phyloP scores from a whole-genome alignment of 495 filamentous ascomycete species.

The Choiromyces venosus region DNA sequence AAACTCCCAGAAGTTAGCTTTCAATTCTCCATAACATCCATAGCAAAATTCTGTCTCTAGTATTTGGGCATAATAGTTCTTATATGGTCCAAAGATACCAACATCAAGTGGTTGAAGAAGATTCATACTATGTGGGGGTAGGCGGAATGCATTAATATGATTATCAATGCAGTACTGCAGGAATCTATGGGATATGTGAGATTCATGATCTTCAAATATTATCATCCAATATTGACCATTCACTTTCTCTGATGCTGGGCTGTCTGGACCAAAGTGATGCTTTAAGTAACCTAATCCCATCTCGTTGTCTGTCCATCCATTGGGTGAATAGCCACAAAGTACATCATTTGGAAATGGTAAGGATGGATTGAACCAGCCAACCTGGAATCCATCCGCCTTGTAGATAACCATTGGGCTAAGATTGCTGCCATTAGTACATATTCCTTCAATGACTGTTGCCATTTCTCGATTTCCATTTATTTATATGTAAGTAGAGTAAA shows the following conservation, averaged over 20 bases:
- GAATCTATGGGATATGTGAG: background rate
- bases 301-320: conserved; percentile 4
- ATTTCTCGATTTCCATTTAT: conserved; percentile 11
- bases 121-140: conserved; percentile 2
- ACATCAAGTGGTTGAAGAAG: conserved; percentile 5
- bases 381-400: background rate
- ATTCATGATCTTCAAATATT: background rate
- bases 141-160: conserved; percentile 6
- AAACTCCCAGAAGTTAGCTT: conserved; percentile 8
- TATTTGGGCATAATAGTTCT: conserved; percentile 11
- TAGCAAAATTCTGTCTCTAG: conserved; percentile 1
- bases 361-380: background rate
- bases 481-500: no score
- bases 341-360: background rate
- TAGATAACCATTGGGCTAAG: conserved; percentile 7
- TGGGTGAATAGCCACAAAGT: background rate
- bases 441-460: conserved; percentile 1
- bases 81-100: background rate
- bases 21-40: background rate
- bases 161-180: conserved; percentile 1
- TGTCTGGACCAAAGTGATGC: background rate
- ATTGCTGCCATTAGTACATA: background rate
- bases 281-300: conserved; percentile 1
- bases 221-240: background rate
- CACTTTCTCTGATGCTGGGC: background rate